Base-by-base conservation (phyloP, 2,329 filamentous ascomycete genomes). In the Colletotrichum tanaceti region DNA sequence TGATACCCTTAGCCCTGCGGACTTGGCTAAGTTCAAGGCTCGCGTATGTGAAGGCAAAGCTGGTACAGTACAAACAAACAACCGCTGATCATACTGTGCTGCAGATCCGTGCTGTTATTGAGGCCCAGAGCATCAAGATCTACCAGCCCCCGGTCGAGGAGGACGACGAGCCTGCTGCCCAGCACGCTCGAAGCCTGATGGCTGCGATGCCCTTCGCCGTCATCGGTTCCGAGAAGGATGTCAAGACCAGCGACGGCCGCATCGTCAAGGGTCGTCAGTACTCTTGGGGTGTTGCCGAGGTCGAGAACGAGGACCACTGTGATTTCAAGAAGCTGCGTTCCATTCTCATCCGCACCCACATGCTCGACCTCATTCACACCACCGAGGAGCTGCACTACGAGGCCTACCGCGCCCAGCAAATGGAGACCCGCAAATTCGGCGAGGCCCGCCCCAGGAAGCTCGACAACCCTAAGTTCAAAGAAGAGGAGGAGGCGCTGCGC, bases 381-480 rank as follows among this genome's bases (percentile, higher is more conserved):
- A 99, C 96, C 74, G 96, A 99, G 85, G 96, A 99, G 87, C 91
- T 94, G 77, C 96, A 99, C 88, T 99, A 99, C 86, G 96, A 99
- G 84, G 95, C 93, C 70, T 99, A 99, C 87, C 95, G 96, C 76
- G 96, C 96, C 63, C 93, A 97, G 83, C 97, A 99, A 85, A 99
- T 99, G 96, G 96, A 99, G 87, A 99, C 96, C 58, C 90, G 96
- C 84, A 99, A 99, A 85, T 98, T 99, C 76, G 96, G 96, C 83
- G 97, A 99, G 86, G 95, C 94, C 69, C 91, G 95, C 74, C 96
- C 96, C 75, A 89, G 95, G 83, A 99, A 99, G 89, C 87, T 99
- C 76, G 96, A 99, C 86, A 99, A 99, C 87, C 96, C 96, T 84
- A 99, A 99, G 87, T 99, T 98, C 89, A 99, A 99, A 90, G 96